Base-by-base conservation (phyloP, 345 rosid genomes). In the Rhizophora apiculata region DNA sequence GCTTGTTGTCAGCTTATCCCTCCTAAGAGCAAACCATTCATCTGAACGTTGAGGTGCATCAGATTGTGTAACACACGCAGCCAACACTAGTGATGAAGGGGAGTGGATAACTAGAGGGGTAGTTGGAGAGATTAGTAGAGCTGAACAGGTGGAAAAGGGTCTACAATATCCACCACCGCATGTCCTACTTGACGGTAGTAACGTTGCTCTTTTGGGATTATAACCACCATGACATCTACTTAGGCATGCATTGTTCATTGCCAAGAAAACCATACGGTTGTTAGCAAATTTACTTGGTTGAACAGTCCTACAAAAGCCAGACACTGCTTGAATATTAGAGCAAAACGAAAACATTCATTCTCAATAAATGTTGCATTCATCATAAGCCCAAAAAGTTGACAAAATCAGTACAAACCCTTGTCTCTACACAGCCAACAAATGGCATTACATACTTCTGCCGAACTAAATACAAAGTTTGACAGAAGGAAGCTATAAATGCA, bases 21-120 rank as follows among this genome's bases (percentile, higher is more conserved):
- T 88, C 61, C 96, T 77, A 43, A 94, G 75, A 22, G 90, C 91
- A 80, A 89, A 91, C 98, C 98, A 94, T 84, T 91, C 97, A 21
- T 94, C 92, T 5, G 98, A 94, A 10, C 85, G 91, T 79, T 94
- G 98, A 8, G 92, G 90, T 46, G 78, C 76, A 67, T 88, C 87
- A 0, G 86, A 84, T 13, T 80, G 87, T 11, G 83, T 73, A 58
- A 82, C 68, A 39, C 72, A 51, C 24, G 90, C 81, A 63, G 78
- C 77, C 31, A 84, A 63, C 32, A 75, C 76, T 16, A 88, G 64
- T 34, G 90, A 76, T 1, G 88, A 74, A 10, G 83, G 84, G 6
- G 82, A 49, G 36, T 78, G 83, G 51, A 63, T 67, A 29, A 68
- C n/a, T 4, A 81, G 77, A 46, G 83, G 56, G 22, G 68, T 55